Evolutionary conservation across 1,284 basidiomycete genomes (phyloP).

Genomic region (Ganoderma lingzhi): DNA sequence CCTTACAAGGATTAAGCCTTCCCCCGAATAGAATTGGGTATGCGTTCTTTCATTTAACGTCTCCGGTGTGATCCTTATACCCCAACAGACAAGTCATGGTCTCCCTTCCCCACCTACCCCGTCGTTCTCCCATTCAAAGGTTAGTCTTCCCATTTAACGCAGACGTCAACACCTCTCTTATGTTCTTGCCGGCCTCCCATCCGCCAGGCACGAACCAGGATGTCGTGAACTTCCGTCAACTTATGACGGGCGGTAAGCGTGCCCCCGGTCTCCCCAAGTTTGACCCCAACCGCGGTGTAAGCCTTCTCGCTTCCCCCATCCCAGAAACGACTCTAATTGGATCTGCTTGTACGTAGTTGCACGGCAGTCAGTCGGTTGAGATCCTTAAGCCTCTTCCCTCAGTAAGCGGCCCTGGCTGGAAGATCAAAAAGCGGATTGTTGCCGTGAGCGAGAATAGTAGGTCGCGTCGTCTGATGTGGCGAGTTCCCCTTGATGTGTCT

Average conservation of each 20-base stretch:
- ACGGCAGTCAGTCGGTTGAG: slow-evolving; percentile 78
- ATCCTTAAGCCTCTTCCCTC: slow-evolving; percentile 73
- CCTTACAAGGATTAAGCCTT: neutral
- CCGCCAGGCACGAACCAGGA: slow-evolving; percentile 60
- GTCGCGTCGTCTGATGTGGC: slow-evolving; percentile 33
- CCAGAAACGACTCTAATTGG: neutral
- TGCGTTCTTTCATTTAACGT: neutral
- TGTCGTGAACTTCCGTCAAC: slow-evolving; percentile 70
- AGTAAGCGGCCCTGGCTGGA: slow-evolving; percentile 75
- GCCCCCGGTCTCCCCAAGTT: slow-evolving; percentile 72
- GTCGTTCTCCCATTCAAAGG: slow-evolving; percentile 63
- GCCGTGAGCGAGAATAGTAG: slow-evolving; percentile 82
- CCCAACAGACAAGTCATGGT: slow-evolving; percentile 54
- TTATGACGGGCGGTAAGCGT: slow-evolving; percentile 48
- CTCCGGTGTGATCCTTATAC: neutral
- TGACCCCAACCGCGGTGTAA: slow-evolving; percentile 70
- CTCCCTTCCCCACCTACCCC: slow-evolving; percentile 64
- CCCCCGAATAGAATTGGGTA: slow-evolving; percentile 42
- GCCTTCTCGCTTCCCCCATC: slow-evolving; percentile 31
- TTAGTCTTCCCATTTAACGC: slow-evolving; percentile 29
- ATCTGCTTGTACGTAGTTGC: slow-evolving; percentile 51
- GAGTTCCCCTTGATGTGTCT: neutral
- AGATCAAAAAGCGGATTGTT: slow-evolving; percentile 63
- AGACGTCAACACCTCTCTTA: neutral
- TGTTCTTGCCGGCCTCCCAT: neutral